Evolutionary conservation across 2,329 filamentous ascomycete species (phyloP).

Genomic region (Penicillium sp.): DNA sequence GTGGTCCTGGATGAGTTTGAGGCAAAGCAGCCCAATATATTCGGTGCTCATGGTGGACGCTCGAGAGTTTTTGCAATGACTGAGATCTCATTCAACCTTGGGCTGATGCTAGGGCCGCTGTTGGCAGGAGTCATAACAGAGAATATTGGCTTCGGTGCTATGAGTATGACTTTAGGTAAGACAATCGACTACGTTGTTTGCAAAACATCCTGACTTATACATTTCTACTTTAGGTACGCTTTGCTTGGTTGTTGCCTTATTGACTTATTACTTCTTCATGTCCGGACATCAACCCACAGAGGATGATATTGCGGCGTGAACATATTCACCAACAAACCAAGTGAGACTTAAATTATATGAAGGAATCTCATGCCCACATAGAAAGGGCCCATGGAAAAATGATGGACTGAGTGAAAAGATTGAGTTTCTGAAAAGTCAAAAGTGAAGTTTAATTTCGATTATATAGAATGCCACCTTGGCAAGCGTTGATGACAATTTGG

Average conservation of each 20-base stretch:
- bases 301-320: background rate
- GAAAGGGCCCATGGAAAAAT: too few species aligned
- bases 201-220: background rate
- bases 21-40: constrained; percentile 22
- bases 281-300: background rate
- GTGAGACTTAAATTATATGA: too few species aligned
- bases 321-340: too few species aligned
- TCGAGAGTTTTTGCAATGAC: constrained; percentile 23
- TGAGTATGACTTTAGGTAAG: constrained; percentile 2
- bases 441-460: background rate
- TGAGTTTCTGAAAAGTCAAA: background rate
- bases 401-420: background rate
- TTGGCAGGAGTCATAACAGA: constrained; percentile 16
- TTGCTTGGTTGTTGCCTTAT: background rate
- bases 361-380: too few species aligned
- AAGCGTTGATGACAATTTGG: background rate
- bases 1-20: constrained; percentile 21
- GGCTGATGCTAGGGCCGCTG: constrained; percentile 26
- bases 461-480: background rate
- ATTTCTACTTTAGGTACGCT: background rate
- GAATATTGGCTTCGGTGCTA: background rate
- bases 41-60: constrained; percentile 27
- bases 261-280: background rate
- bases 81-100: constrained; percentile 23
- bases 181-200: background rate